Conservation (phyloP, 2,329 filamentous ascomycete species). For the Magnaporthiopsis poae region DNA sequence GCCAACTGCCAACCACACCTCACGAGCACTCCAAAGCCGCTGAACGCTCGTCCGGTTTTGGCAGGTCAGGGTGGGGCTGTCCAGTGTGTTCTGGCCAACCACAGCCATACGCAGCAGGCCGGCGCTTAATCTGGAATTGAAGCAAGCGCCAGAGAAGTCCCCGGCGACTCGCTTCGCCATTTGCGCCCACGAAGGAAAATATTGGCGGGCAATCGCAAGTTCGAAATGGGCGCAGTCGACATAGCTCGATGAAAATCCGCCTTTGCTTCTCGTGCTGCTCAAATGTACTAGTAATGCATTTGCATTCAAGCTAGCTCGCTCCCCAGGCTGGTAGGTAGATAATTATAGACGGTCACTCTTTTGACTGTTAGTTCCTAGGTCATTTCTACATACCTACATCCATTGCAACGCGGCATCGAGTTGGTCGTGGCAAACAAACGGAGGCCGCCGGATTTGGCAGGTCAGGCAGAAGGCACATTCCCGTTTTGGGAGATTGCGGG, state of each 20-base stretch:
- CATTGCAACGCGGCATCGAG: no score
- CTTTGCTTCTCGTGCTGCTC: no score
- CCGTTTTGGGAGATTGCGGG: background rate
- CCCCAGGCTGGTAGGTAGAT: no score
- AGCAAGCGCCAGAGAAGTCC: background rate
- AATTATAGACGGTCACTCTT: no score
- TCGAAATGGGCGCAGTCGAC: no score
- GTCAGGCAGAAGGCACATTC: background rate
- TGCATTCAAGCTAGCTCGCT: no score
- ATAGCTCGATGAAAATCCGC: no score
- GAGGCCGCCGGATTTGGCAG: background rate
- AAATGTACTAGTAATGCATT: no score
- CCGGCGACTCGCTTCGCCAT: background rate
- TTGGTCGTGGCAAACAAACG: background rate
- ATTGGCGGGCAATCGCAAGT: no score
- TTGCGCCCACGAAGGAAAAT: background rate
- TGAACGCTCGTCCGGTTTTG: background rate
- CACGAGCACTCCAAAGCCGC: background rate
- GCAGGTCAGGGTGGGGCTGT: background rate
- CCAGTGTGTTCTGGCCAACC: background rate
- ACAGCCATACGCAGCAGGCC: background rate
- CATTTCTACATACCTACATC: no score
- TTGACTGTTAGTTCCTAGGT: no score
- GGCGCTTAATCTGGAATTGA: background rate
- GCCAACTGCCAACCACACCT: background rate